A percentile compares a stretch with the other conserved stretches of the same genome.
Evolutionary conservation across 2,329 filamentous ascomycete genomes (phyloP).

Genomic region (Colletotrichum camelliae): DNA sequence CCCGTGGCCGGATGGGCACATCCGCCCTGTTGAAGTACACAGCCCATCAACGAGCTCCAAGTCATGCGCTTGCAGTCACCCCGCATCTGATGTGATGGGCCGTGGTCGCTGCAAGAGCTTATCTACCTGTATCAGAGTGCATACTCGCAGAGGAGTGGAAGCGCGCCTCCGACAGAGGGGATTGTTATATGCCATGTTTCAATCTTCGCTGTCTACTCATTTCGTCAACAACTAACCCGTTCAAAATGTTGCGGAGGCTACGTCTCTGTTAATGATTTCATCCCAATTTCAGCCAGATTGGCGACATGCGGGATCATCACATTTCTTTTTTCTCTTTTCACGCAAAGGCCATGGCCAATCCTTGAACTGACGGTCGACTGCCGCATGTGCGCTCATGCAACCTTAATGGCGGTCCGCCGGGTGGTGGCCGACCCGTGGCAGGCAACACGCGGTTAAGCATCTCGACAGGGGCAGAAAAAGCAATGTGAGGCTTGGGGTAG

Average conservation of each 20-base stretch:
- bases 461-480: not conserved
- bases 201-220: not conserved
- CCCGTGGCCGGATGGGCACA: not conserved
- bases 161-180: not conserved
- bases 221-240: not conserved
- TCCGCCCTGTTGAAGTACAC: not conserved
- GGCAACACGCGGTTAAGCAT: not conserved
- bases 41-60: not conserved
- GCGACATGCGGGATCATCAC: not conserved
- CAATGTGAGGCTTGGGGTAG: not conserved
- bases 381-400: conserved; percentile 1
- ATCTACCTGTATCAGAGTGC: not conserved
- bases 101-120: not conserved
- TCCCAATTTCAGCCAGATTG: not conserved
- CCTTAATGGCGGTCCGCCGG: conserved; percentile 11
- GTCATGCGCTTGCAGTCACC: not conserved
- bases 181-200: not conserved
- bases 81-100: not conserved
- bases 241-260: not conserved
- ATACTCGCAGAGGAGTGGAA: not conserved
- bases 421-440: not conserved
- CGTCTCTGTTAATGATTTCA: not conserved
- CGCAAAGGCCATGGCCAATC: not conserved
- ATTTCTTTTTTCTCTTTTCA: not conserved
- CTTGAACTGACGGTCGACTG: not conserved